phyloP scores from a whole-genome alignment of 495 filamentous ascomycete species.

The Diplogelasinospora grovesii region DNA sequence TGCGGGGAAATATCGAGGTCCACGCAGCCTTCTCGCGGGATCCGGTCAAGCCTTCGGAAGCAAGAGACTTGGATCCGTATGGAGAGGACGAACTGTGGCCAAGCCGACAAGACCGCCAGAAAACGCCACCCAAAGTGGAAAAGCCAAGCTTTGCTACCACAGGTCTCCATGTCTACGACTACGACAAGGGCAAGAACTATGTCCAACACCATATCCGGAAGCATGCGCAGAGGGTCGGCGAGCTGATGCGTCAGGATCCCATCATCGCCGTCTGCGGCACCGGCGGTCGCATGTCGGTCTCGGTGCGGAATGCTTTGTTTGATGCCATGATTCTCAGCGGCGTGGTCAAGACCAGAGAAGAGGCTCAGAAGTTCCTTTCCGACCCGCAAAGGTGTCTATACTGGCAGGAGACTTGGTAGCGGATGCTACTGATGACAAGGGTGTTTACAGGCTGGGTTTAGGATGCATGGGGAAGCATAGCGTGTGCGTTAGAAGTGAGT shows the following conservation, averaged over 20 bases:
- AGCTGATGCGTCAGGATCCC: constrained; percentile 38
- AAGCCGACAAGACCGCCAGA: too few relatives aligned
- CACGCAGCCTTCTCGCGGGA: constrained; percentile 75
- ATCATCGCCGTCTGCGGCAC: constrained; percentile 72
- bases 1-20: constrained; percentile 44
- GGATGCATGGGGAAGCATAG: too few relatives aligned
- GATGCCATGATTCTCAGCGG: constrained; percentile 50
- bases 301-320: constrained; percentile 74
- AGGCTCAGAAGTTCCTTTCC: constrained; percentile 26
- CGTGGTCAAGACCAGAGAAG: constrained; percentile 17
- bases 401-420: constrained; percentile 46
- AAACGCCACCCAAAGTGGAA: too few relatives aligned
- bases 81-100: too few relatives aligned
- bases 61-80: too few relatives aligned
- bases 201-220: constrained; percentile 78
- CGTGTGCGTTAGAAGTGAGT: too few relatives aligned
- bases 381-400: constrained; percentile 14
- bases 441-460: too few relatives aligned
- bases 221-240: constrained; percentile 50
- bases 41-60: constrained; percentile 31
- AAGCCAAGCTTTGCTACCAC: too few relatives aligned
- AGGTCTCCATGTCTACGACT: too few relatives aligned
- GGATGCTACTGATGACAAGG: too few relatives aligned
- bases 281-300: constrained; percentile 77
- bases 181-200: constrained; percentile 60